Percentiles rank a stretch among this genome's conserved stretches.
These are phyloP conservation scores for Rhododendron ovatum DNA, from an alignment of 148 eudicot species.

Conservation along the genomic window DNA sequence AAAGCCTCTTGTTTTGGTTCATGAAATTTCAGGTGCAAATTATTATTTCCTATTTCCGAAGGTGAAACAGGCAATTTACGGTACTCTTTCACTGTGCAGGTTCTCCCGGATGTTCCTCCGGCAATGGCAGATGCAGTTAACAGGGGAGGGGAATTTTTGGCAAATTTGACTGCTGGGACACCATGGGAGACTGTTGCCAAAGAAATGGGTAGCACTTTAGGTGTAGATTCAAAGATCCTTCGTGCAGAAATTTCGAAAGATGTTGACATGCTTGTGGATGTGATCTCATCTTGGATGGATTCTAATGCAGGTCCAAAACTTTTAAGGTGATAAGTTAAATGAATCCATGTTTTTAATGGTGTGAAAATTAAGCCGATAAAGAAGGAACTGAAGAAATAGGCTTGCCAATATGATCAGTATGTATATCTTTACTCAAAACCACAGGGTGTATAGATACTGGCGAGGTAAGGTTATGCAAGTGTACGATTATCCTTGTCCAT, in stretches of 20 bases:
- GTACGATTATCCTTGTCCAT: not conserved
- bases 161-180: slow-evolving; percentile 73
- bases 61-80: not conserved
- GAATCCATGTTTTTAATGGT: not conserved
- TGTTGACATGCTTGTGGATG: slow-evolving; percentile 69
- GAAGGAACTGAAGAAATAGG: not conserved
- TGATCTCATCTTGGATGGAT: slow-evolving; percentile 64
- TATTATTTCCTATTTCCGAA: not conserved
- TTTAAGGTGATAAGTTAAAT: slow-evolving; percentile 31
- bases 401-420: not conserved
- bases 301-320: slow-evolving; percentile 49
- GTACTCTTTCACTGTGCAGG: slow-evolving; percentile 38
- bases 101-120: slow-evolving; percentile 89
- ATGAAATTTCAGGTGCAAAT: not conserved
- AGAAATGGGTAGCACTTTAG: slow-evolving; percentile 64
- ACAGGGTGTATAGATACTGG: not conserved
- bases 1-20: not conserved
- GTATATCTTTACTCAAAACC: not conserved
- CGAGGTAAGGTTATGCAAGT: not conserved
- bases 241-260: slow-evolving; percentile 63
- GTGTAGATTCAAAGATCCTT: slow-evolving; percentile 55
- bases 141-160: slow-evolving; percentile 76
- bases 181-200: slow-evolving; percentile 88
- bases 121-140: slow-evolving; percentile 92
- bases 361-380: not conserved